Conservation (phyloP, 2,329 filamentous ascomycete species). For the Paracamarosporium sp. region DNA sequence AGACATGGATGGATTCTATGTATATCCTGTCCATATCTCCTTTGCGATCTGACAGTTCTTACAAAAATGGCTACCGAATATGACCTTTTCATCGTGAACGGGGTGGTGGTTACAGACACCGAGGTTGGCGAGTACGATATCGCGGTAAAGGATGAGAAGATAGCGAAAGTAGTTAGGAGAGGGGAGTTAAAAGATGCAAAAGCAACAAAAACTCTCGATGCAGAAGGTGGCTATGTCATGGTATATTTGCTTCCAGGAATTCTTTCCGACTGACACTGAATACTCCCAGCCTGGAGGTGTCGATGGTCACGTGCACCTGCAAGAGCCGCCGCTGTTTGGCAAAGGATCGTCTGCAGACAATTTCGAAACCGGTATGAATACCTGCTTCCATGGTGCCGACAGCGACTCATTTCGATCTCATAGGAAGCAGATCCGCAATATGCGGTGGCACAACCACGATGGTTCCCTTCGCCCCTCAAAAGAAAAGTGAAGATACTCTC, state of each 20-base stretch:
- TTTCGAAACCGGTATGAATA: slow-evolving; percentile 42
- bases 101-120: slow-evolving; percentile 50
- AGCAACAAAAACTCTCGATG: slow-evolving; percentile 48
- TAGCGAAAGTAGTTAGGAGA: slow-evolving; percentile 42
- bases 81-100: slow-evolving; percentile 53
- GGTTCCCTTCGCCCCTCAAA: slow-evolving; percentile 57
- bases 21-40: neutral
- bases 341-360: slow-evolving; percentile 49
- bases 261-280: neutral
- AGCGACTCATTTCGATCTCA: neutral
- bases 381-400: too few species aligned
- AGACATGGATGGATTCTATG: neutral
- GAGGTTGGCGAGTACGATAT: slow-evolving; percentile 50
- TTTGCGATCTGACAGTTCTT: neutral
- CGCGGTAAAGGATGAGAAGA: slow-evolving; percentile 52
- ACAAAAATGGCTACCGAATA: slow-evolving; percentile 23
- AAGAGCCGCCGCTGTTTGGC: slow-evolving; percentile 55
- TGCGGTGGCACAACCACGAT: slow-evolving; percentile 59
- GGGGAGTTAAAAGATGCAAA: slow-evolving; percentile 37
- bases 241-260: slow-evolving; percentile 3
- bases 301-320: slow-evolving; percentile 56
- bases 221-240: slow-evolving; percentile 55
- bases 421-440: slow-evolving; percentile 54
- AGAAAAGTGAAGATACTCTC: slow-evolving; percentile 53
- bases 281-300: slow-evolving; percentile 46